Percentiles rank a stretch among this genome's conserved stretches.
These are phyloP conservation scores for Theobroma cacao DNA, from an alignment of 345 rosid species.

Conservation along the genomic window DNA sequence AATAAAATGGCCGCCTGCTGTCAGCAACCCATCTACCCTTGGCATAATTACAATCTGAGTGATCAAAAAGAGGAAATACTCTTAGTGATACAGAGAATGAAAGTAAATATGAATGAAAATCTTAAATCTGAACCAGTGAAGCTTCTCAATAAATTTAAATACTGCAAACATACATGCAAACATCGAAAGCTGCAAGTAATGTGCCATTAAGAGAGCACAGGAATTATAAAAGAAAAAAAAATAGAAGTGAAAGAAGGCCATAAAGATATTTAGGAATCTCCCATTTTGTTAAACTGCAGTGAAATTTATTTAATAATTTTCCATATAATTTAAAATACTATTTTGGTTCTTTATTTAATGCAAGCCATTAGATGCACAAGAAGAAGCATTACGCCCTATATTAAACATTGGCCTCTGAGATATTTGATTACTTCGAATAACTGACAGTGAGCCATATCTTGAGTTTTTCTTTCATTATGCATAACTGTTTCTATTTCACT, in stretches of 20 bases:
- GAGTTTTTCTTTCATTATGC: not conserved
- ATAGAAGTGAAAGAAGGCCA: not conserved
- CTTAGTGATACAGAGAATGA: not conserved
- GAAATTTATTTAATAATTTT: not conserved
- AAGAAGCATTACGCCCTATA: not conserved
- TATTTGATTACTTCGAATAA: not conserved
- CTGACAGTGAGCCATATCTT: not conserved
- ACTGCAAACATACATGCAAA: not conserved
- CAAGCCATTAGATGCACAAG: not conserved
- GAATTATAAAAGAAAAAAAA: not conserved
- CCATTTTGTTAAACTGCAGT: not conserved
- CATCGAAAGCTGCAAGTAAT: not conserved
- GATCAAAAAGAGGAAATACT: conserved; percentile 4
- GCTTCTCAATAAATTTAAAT: conserved; percentile 2
- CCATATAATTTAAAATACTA: not conserved
- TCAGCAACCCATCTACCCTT: conserved; percentile 55
- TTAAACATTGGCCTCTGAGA: not conserved
- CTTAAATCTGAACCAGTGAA: not conserved
- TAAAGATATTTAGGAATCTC: not conserved
- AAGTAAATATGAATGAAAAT: not conserved
- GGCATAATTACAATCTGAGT: conserved; percentile 49
- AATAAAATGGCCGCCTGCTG: conserved; percentile 42
- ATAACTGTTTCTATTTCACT: not conserved
- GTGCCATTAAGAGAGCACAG: not conserved
- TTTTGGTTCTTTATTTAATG: not conserved